These are phyloP conservation scores for Deinandra increscens DNA, from an alignment of 129 eudicot genomes.

Conservation along the genomic window DNA sequence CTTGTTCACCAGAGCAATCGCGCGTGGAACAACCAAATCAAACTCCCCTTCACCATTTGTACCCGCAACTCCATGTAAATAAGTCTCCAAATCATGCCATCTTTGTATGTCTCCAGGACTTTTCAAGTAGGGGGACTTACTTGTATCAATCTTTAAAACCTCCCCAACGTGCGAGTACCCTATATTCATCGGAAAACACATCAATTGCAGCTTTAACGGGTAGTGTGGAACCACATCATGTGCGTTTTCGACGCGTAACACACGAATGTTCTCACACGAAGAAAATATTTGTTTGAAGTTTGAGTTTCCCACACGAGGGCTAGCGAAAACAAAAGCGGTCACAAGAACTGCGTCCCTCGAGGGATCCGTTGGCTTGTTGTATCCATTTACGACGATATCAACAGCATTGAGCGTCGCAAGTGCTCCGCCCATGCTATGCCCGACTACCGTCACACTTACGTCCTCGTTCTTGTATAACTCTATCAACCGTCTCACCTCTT, in stretches of 20 bases:
- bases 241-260: constrained; percentile 49
- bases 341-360: constrained; percentile 50
- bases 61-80: constrained; percentile 92
- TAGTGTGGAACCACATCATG: constrained; percentile 5
- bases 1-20: constrained; percentile 66
- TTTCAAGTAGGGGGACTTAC: constrained; percentile 57
- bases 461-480: constrained; percentile 81
- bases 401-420: constrained; percentile 71
- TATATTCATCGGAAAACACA: constrained; percentile 55
- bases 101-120: constrained; percentile 50
- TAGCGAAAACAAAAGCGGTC: constrained; percentile 73
- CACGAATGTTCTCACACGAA: constrained; percentile 30
- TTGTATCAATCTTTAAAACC: constrained; percentile 58
- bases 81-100: constrained; percentile 75
- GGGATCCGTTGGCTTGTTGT: constrained; percentile 43
- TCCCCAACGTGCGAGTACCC: constrained; percentile 67
- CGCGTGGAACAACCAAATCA: constrained; percentile 46
- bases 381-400: constrained; percentile 63
- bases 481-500: constrained; percentile 60
- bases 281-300: constrained; percentile 31
- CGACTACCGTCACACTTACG: constrained; percentile 64
- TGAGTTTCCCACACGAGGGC: constrained; percentile 79
- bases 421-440: constrained; percentile 90
- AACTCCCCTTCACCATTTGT: constrained; percentile 57
- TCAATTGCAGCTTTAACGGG: constrained; percentile 27